Evolutionary conservation across 2,329 filamentous ascomycete species (phyloP).

Genomic region (Clonostachys rosea): DNA sequence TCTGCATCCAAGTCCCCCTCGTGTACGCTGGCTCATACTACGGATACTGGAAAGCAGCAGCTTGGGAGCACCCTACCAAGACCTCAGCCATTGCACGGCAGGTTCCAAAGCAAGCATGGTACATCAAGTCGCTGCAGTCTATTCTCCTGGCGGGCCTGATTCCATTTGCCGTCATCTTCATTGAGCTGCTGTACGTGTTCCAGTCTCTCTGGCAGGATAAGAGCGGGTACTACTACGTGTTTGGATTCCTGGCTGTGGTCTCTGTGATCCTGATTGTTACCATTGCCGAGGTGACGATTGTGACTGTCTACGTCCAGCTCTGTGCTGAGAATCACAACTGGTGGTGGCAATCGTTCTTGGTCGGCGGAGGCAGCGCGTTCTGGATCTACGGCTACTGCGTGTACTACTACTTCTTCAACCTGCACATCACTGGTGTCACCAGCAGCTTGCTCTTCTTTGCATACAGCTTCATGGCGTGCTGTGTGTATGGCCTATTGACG

Average conservation of each 20-base stretch:
- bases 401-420: constrained; percentile 78
- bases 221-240: constrained; percentile 88
- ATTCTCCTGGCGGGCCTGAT: constrained; percentile 71
- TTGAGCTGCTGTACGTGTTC: constrained; percentile 83
- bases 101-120: constrained; percentile 70
- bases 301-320: constrained; percentile 77
- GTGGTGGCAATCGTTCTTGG: constrained; percentile 88
- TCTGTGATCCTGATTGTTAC: constrained; percentile 69
- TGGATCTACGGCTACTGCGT: constrained; percentile 82
- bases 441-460: constrained; percentile 80
- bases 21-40: constrained; percentile 79
- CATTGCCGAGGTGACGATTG: constrained; percentile 78
- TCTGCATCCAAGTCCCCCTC: constrained; percentile 80
- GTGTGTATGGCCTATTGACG: constrained; percentile 74
- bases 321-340: constrained; percentile 85
- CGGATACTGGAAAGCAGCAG: constrained; percentile 61
- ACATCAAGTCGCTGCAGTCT: constrained; percentile 58
- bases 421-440: constrained; percentile 77
- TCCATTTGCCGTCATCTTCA: constrained; percentile 83
- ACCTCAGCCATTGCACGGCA: constrained; percentile 68
- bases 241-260: constrained; percentile 77
- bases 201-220: constrained; percentile 88
- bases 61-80: constrained; percentile 80
- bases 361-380: constrained; percentile 69
- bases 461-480: constrained; percentile 78